Evolutionary conservation across 345 rosid genomes (phyloP), one percentile per base, ranked within the genome.

Genomic region (Sisymbrium altissimum): DNA sequence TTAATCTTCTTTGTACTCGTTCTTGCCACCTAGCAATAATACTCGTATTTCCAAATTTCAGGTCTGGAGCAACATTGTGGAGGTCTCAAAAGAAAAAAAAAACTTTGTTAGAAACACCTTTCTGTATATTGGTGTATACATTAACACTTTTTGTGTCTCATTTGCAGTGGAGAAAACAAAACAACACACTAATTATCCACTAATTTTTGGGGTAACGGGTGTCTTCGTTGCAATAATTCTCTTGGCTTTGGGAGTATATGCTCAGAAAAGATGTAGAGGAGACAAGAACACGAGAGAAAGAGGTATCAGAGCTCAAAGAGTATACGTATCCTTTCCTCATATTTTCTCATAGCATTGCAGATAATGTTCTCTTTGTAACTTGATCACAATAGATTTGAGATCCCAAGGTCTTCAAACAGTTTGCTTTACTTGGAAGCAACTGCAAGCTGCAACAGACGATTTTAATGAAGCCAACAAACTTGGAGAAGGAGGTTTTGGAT

Each of bases 401-500:
- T 12, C 40, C 13, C 12, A 38, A 11, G 40, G 40, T 38, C 13
- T 38, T 3, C 40, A 38, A 38, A 38, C 40, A 11, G 13, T 10
- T 38, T 38, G 12, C 40, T 38, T 38, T 9, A 38, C 13, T 2
- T 38, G 40, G 40, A 38, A 11, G 40, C 40, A 38, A 38, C 13
- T 38, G 4, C 13, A 38, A 38, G 57, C 36, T 32, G 78, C 78
- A 40, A 73, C 78, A 40, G 45, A 54, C 48, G 23, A 73, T 21
- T 73, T 73, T 65, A 49, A 45, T 44, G 6, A 19, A 41, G 46
- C 17, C 61, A 73, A 73, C 49, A 73, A 73, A 41, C 58, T 73
- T 36, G 78, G 78, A 54, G 78, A 72, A 72, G 76, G 76, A 13
- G 76, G 76, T 25, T 72, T 72, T 6, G 76, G 76, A 62, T 61